Conservation (phyloP, 176 grass and related monocot species). For the Pontederia paniculata region DNA sequence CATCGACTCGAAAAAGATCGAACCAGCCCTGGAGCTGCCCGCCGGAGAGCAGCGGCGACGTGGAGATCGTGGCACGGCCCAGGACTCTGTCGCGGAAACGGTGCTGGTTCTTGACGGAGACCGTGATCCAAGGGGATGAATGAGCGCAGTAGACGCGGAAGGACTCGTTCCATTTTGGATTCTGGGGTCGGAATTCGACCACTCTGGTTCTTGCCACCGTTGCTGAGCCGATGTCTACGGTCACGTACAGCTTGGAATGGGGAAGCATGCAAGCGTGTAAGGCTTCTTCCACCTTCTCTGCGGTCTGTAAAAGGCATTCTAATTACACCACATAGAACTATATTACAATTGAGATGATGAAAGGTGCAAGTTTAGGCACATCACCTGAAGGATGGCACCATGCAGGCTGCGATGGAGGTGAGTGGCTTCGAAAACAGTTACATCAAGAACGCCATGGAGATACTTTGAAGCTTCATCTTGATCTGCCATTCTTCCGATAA, state of each 20-base stretch:
- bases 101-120: conserved; percentile 65
- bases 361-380: not conserved
- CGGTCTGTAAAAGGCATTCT: conserved; percentile 12
- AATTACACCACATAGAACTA: not conserved
- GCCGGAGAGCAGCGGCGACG: conserved; percentile 18
- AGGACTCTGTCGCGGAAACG: conserved; percentile 31
- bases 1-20: conserved; percentile 33
- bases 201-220: conserved; percentile 53
- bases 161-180: conserved; percentile 67
- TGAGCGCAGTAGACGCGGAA: conserved; percentile 74
- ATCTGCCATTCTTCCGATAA: not conserved
- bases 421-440: conserved; percentile 49
- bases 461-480: conserved; percentile 10
- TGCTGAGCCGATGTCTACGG: conserved; percentile 56
- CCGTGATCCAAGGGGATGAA: conserved; percentile 19
- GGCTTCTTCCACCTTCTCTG: conserved; percentile 41
- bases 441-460: conserved; percentile 66
- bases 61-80: conserved; percentile 32
- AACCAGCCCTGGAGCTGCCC: conserved; percentile 34
- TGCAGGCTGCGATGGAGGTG: conserved; percentile 45
- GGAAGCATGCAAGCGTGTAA: conserved; percentile 24
- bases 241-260: conserved; percentile 48
- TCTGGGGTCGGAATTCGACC: conserved; percentile 46
- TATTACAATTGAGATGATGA: not conserved
- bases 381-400: conserved; percentile 43